phyloP scores from a whole-genome alignment of 2,329 filamentous ascomycete genomes.

The Phaeosphaeria sp. region DNA sequence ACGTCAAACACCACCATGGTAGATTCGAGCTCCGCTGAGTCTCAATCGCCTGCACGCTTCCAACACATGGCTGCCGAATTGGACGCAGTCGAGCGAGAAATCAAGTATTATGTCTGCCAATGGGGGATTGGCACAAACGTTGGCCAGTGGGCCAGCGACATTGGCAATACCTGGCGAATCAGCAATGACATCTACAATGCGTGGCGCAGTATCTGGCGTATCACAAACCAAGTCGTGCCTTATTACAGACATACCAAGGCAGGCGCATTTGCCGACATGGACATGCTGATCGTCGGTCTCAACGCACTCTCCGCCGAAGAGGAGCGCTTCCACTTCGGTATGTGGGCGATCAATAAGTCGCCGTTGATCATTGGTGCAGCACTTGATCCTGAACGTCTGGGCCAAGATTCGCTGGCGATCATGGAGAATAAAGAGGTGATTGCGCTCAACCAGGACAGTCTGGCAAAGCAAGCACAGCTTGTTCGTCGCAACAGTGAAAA shows the following conservation, averaged over 20 bases:
- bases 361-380: constrained; percentile 54
- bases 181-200: constrained; percentile 46
- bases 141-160: constrained; percentile 42
- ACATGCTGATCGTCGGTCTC: constrained; percentile 54
- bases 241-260: constrained; percentile 35
- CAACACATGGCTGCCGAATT: constrained; percentile 37
- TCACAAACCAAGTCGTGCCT: constrained; percentile 42
- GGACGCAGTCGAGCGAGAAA: constrained; percentile 37
- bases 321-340: constrained; percentile 54
- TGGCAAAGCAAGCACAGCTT: constrained; percentile 61
- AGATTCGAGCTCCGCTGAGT: constrained; percentile 38
- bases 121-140: constrained; percentile 48
- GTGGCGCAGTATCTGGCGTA: constrained; percentile 44
- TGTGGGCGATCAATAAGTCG: constrained; percentile 57
- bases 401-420: constrained; percentile 33
- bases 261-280: constrained; percentile 48
- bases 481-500: constrained; percentile 50
- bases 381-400: constrained; percentile 33
- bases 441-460: constrained; percentile 64
- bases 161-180: constrained; percentile 47
- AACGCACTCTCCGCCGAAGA: constrained; percentile 46
- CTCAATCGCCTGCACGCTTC: constrained; percentile 37
- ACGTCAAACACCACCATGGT: constrained; percentile 45
- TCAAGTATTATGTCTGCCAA: constrained; percentile 48
- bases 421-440: constrained; percentile 62